Evolutionary conservation across 2,329 filamentous ascomycete species (phyloP), one percentile per base, ranked within the genome.

Genomic region (Ophiostoma quercus): DNA sequence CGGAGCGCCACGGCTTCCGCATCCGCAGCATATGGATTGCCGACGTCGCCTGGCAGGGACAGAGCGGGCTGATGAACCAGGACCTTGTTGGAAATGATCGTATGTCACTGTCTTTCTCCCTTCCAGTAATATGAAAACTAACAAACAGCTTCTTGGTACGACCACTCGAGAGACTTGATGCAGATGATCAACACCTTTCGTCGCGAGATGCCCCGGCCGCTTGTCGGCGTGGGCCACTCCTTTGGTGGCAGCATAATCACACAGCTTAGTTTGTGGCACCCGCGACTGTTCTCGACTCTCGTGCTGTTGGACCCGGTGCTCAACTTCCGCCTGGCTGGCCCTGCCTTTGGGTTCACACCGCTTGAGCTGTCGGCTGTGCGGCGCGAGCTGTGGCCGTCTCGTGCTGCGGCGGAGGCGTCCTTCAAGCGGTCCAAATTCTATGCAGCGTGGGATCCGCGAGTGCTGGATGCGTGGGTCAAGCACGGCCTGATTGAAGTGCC

Each of bases 11-110:
- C 70, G 88, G 87, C 22, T 86, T 96, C 74, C 83, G 84, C 1
- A 92, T 98, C 75, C 87, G 92, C 70, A 84, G 86, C 72, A 94
- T 98, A 74, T 97, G 92, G 91, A 95, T 97, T 75, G 89, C 92
- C 72, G 94, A 98, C 80, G 87, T 91, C n/a, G 88, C 92, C 39
- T 89, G 92, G 77, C 92, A 97, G 81, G 94, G 94, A 47, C 83
- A 87, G 75, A 96, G 91, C 77, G 88, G 90, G 54, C 81, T 91
- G 12, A 77, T 96, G 60, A 98, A 97, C 77, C 90, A 94, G 79
- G 77, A 83, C 57, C 82, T 84, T 12, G 81, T 96, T 1, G 94
- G 94, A 70, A 91, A 97, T 78, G 94, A 98, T 78, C 92, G 91
- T 92, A 82, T 74, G 88, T 68, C 39, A 34, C 71, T 74, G 29